Conservation (phyloP, 2,329 filamentous ascomycete species). For the Basipetospora chlamydospora region DNA sequence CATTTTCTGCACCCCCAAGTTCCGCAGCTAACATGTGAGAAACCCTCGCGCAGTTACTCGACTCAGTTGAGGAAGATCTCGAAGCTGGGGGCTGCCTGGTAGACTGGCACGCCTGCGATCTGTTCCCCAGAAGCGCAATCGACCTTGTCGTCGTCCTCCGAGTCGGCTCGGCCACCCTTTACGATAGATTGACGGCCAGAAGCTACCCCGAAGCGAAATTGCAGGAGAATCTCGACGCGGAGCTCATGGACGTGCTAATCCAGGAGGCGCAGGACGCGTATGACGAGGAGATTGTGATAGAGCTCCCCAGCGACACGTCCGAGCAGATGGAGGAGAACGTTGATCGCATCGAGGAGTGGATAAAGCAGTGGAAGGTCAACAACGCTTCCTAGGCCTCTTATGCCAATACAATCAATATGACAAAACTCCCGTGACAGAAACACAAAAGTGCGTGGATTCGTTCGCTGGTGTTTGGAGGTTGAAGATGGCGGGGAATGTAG, state of each 20-base stretch:
- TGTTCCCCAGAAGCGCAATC: conserved; percentile 88
- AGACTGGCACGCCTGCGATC: conserved; percentile 95
- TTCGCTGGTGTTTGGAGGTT: no score
- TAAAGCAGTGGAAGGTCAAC: conserved; percentile 56
- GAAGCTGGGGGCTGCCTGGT: conserved; percentile 72
- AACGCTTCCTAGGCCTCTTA: no score
- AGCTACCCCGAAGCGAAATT: conserved; percentile 78
- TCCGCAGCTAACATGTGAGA: no score
- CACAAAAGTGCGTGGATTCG: no score
- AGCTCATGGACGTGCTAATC: conserved; percentile 91
- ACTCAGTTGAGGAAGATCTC: conserved; percentile 73
- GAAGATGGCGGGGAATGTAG: no score
- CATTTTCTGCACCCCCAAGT: background rate
- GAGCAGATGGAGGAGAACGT: conserved; percentile 85
- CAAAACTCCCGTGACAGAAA: no score
- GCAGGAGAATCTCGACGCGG: conserved; percentile 89
- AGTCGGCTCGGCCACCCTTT: conserved; percentile 64
- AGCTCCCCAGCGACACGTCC: conserved; percentile 65
- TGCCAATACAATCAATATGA: no score
- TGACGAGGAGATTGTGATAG: conserved; percentile 75
- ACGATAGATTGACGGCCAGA: conserved; percentile 69
- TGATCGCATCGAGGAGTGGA: conserved; percentile 68
- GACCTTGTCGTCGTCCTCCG: conserved; percentile 88
- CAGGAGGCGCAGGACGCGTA: conserved; percentile 84
- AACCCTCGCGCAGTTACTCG: conserved; percentile 70